Base-by-base conservation (phyloP, 1,284 basidiomycete species). In the Lignosus rhinocerotis region DNA sequence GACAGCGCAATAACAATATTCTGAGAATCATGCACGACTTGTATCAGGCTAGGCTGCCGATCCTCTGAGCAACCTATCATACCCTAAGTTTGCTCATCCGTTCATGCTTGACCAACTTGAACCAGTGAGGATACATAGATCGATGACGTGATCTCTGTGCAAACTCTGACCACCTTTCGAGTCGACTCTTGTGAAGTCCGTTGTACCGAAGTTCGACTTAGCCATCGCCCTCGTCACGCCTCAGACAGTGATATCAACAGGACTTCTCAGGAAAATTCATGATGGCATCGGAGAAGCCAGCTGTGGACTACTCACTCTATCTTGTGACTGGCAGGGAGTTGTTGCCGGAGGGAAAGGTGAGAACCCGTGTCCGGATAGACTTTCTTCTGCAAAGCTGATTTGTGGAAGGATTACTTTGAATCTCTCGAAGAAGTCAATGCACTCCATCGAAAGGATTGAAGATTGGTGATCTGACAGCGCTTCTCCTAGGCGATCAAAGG, bases 251-350 rank as follows among this genome's bases (percentile, higher is more conserved):
- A 25, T 25, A 25, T 25, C 4, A 2, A 25, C 25, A 25, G 25
- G 2, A 25, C 2, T 25, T 4, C 4, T 36, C 34, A 6, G 34
- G 10, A 43, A 11, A 12, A 21, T 14, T 19, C 17, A 30, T 5
- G 39, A 64, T 65, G 64, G 39, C 47, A 5, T 19, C 30, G 2
- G 30, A 52, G 2, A 68, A 68, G 46, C 65, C 59, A 17, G 17
- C 44, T 0, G 53, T 69, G 21, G 89, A 95, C 72, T 92, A 92
- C 73, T 87, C 89, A 1, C 72, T 95, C 12, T 95, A 95, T 74
- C 82, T 97, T 45, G 93, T 97, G 12, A 96, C 94, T 2, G 90
- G 90, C 16, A 79, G 94, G 59, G 84, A 90, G 47, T 76, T 94
- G 0, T 79, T 96, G 6, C 92, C 93, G 2, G 77, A 80, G n/a